A percentile compares a stretch with the other conserved stretches of the same genome.
phyloP scores from a whole-genome alignment of 2,329 filamentous ascomycete genomes.

The Onygenales sp. region DNA sequence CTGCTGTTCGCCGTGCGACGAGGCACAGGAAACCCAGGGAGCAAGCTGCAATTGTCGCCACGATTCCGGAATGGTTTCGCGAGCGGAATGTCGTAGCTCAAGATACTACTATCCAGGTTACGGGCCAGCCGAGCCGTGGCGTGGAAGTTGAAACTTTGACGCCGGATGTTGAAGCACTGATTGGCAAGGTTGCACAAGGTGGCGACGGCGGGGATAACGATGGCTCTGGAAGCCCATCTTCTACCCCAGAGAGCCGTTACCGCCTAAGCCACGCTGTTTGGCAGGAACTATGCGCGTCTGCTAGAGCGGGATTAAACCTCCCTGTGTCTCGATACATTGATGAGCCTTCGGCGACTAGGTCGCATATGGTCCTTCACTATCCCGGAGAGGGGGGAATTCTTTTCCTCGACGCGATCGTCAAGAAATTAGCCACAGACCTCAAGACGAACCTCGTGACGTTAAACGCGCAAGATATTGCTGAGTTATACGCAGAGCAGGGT shows the following conservation, averaged over 20 bases:
- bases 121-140: slow-evolving; percentile 13
- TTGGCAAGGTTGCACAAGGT: slow-evolving; percentile 14
- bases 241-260: slow-evolving; percentile 16
- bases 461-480: slow-evolving; percentile 37
- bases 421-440: slow-evolving; percentile 52
- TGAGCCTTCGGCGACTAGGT: slow-evolving; percentile 41
- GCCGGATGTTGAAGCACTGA: slow-evolving; percentile 10
- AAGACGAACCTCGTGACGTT: slow-evolving; percentile 32
- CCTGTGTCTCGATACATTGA: slow-evolving; percentile 31
- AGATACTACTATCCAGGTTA: slow-evolving; percentile 7
- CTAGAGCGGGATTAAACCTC: slow-evolving; percentile 42
- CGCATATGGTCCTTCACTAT: slow-evolving; percentile 51
- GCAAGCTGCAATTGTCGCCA: slow-evolving; percentile 12
- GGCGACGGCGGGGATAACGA: slow-evolving; percentile 18
- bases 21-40: slow-evolving; percentile 23
- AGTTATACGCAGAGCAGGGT: slow-evolving; percentile 32
- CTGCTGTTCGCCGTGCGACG: slow-evolving; percentile 28
- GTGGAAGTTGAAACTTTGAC: slow-evolving; percentile 19
- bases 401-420: slow-evolving; percentile 53
- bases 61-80: slow-evolving; percentile 29
- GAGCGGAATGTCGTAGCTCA: slow-evolving; percentile 25
- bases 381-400: slow-evolving; percentile 46
- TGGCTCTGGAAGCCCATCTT: slow-evolving; percentile 9
- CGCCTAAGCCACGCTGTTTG: slow-evolving; percentile 30
- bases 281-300: slow-evolving; percentile 41